Base-by-base conservation (phyloP, 2,329 filamentous ascomycete species). In the Cercospora janseana region DNA sequence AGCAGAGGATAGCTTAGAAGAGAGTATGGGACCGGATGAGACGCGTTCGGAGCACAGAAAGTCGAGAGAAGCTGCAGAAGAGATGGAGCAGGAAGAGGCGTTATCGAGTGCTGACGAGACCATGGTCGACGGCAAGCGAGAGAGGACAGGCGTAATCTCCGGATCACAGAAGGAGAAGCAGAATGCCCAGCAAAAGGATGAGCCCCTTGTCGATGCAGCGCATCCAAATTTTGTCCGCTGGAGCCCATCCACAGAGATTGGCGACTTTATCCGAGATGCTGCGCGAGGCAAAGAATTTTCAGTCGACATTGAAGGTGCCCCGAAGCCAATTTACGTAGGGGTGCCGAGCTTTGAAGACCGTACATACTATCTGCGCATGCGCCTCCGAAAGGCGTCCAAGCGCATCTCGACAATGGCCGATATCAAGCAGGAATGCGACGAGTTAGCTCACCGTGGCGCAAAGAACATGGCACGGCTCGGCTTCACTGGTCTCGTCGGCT, bases 181-280 rank as follows among this genome's bases (percentile, higher is more conserved):
- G 9, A 48, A 38, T 15, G 48, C 37, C 9, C 82, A 87, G 60
- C 78, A 66, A 5, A 58, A 64, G 4, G 37, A 38, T 16, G 34
- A 38, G 32, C 28, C 49, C 21, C 13, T 24, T 31, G 20, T 20
- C 21, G 60, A 67, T 15, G 61, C 66, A 1, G 72, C 79, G 28
- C 72, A 78, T 20, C 73, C 77, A 49, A 79, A 81, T 46, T 93
- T 92, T 73, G 88, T 95, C 2, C 83, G 89, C 23, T 96, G 91
- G 91, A 90, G 86, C 35, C 82, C 83, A 32, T 88, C 85, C 23
- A 95, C 91, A 1, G 91, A 96, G 66, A 86, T 96, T 24, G 91
- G 91, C 7, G 91, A 95, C 70, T 96, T 96, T 64, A 93, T 96
- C 58, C 83, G 89, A 6, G 91, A 96, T 65, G 90, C 91, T 0